phyloP scores from a whole-genome alignment of 805 yeast species.

The Kockiozyma suomiensis region DNA sequence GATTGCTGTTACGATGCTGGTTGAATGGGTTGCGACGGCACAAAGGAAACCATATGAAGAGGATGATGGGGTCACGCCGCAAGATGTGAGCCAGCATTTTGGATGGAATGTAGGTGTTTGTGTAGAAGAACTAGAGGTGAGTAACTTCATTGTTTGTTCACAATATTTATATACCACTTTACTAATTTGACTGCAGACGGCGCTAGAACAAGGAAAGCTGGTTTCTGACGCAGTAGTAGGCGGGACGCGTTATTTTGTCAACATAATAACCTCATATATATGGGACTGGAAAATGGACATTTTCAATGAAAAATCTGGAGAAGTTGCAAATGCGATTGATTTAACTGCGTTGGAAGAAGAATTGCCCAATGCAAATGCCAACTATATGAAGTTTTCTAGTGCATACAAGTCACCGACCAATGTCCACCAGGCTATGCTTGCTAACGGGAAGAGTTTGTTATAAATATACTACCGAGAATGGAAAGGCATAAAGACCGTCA shows the following conservation, averaged over 20 bases:
- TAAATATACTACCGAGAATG: too few relatives aligned
- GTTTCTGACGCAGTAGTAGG: conserved; percentile 60
- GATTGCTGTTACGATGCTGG: conserved; percentile 38
- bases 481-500: too few relatives aligned
- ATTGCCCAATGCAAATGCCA: background rate
- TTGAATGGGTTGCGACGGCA: conserved; percentile 14
- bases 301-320: conserved; percentile 4
- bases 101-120: conserved; percentile 68
- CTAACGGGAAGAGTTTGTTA: background rate
- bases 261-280: conserved; percentile 37
- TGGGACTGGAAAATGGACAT: conserved; percentile 8
- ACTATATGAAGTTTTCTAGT: background rate
- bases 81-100: conserved; percentile 28
- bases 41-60: conserved; percentile 3
- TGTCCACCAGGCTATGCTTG: background rate
- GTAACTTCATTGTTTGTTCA: conserved; percentile 57
- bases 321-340: background rate
- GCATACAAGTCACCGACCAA: background rate
- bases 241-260: conserved; percentile 66
- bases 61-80: conserved; percentile 41
- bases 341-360: conserved; percentile 7
- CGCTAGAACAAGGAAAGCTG: conserved; percentile 8
- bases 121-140: conserved; percentile 59
- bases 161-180: conserved; percentile 34
- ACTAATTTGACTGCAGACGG: background rate